phyloP scores from a whole-genome alignment of 345 rosid genomes.

The Brassica juncea region DNA sequence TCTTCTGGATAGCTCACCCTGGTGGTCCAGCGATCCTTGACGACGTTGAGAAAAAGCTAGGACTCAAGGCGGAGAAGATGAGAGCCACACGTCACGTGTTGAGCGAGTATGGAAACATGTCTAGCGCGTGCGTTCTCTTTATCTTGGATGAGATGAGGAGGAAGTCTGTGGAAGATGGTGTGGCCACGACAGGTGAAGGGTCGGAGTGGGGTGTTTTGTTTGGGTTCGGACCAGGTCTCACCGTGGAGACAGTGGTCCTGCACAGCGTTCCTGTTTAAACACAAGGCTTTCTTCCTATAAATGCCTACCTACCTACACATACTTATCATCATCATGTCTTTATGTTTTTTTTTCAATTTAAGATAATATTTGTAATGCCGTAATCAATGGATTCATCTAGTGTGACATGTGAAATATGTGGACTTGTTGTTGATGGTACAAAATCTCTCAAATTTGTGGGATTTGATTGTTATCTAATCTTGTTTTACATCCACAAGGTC shows the following conservation, averaged over 20 bases:
- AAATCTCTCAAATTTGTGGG: neutral
- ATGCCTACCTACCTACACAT: conserved; percentile 24
- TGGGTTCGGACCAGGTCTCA: conserved; percentile 88
- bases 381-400: conserved; percentile 6
- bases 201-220: conserved; percentile 83
- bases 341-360: neutral
- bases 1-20: conserved; percentile 82
- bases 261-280: conserved; percentile 53
- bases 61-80: conserved; percentile 55
- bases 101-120: conserved; percentile 79
- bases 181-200: conserved; percentile 72
- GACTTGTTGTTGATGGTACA: neutral
- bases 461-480: neutral
- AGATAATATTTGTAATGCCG: conserved; percentile 1
- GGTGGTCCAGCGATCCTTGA: conserved; percentile 75
- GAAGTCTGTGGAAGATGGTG: conserved; percentile 56
- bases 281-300: neutral
- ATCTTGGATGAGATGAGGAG: conserved; percentile 80
- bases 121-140: conserved; percentile 78
- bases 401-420: conserved; percentile 19
- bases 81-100: conserved; percentile 62
- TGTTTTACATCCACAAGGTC: conserved; percentile 30
- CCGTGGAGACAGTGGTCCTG: conserved; percentile 76
- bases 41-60: conserved; percentile 59
- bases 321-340: neutral